Evolutionary conservation across 2,329 filamentous ascomycete species (phyloP).

Genomic region (Mollisiaceae sp.): DNA sequence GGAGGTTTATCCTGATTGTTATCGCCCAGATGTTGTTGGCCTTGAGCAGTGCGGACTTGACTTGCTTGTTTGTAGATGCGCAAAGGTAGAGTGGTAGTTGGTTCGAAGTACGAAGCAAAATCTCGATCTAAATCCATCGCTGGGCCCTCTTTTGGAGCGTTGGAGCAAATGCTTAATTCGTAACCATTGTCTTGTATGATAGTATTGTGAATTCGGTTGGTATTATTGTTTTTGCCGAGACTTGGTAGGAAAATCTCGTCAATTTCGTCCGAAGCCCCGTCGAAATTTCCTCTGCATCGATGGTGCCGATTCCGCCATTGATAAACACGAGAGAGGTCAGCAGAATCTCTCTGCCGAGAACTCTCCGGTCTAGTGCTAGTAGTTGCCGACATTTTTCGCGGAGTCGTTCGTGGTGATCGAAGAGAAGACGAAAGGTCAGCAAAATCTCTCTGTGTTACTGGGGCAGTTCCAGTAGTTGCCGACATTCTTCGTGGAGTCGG

Average conservation of each 20-base stretch:
- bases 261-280: constrained; percentile 10
- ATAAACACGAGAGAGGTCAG: constrained; percentile 25
- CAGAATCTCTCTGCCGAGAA: neutral
- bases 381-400: neutral
- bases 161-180: neutral
- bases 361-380: neutral
- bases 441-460: too few species aligned
- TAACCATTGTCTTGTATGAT: neutral
- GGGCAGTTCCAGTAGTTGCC: too few species aligned
- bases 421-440: too few species aligned
- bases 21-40: constrained; percentile 15
- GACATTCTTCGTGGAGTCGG: too few species aligned
- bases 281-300: neutral
- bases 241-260: neutral
- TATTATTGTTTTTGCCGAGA: neutral
- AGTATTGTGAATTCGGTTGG: neutral
- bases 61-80: constrained; percentile 30
- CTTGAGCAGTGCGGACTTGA: constrained; percentile 20
- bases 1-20: constrained; percentile 16
- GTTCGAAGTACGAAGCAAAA: neutral
- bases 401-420: too few species aligned
- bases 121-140: neutral
- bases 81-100: constrained; percentile 27
- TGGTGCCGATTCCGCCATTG: neutral
- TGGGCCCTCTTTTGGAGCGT: neutral